Evolutionary conservation across 805 yeast species (phyloP).

Genomic region (Diddensiella transvaalensis): DNA sequence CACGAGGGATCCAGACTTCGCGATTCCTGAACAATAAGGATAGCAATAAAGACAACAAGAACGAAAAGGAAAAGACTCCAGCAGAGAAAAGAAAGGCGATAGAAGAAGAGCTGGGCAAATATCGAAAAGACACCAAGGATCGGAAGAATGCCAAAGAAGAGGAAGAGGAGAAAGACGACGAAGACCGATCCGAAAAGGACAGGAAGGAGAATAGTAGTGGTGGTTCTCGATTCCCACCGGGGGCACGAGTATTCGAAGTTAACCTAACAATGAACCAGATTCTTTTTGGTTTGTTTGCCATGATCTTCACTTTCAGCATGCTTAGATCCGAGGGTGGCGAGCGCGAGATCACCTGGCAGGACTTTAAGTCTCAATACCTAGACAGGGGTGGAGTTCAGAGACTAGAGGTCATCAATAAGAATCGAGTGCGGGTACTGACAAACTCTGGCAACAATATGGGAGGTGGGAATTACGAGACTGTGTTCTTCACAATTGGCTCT

Average conservation of each 20-base stretch:
- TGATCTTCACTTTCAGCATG: conserved; percentile 9
- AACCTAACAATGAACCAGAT: conserved; percentile 3
- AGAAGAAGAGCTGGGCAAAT: conserved; percentile 1
- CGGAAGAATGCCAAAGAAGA: conserved; percentile 3
- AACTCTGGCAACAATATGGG: conserved; percentile 48
- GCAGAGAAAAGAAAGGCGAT: conserved; percentile 2
- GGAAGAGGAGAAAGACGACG: conserved; percentile 5
- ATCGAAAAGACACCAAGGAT: neutral
- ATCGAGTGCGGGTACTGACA: conserved; percentile 44
- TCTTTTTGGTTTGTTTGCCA: conserved; percentile 13
- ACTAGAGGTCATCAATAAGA: conserved; percentile 68
- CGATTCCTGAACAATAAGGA: neutral
- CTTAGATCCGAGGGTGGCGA: conserved; percentile 8
- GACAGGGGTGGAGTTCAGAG: conserved; percentile 75
- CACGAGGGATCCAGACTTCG: neutral
- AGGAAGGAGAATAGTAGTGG: neutral
- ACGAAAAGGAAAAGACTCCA: neutral
- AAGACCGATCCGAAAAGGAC: neutral
- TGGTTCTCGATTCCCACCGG: conserved; percentile 1
- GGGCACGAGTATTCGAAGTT: neutral
- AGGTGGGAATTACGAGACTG: conserved; percentile 38
- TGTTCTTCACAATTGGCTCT: conserved; percentile 82
- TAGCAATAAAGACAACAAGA: neutral
- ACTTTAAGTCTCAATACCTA: conserved; percentile 73
- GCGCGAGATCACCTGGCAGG: conserved; percentile 62